Conservation (phyloP, 1,139 yeast species). For the Zygoascus sp. region DNA sequence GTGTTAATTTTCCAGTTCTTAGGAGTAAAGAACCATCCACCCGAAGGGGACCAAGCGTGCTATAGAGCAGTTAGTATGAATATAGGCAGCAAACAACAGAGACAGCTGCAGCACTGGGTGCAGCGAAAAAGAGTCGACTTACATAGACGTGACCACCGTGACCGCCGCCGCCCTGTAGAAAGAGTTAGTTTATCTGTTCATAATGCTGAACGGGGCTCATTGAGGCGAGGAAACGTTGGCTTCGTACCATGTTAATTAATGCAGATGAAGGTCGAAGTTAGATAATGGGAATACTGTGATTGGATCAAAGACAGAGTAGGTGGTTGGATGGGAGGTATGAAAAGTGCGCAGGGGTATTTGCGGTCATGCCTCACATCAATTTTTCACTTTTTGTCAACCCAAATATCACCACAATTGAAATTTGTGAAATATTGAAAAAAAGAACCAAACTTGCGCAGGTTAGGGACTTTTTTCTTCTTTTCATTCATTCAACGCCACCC, state of each 20-base stretch:
- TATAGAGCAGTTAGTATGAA: conserved; percentile 14
- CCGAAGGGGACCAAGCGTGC: conserved; percentile 39
- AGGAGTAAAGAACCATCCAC: conserved; percentile 45
- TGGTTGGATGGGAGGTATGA: neutral
- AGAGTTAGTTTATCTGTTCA: no score
- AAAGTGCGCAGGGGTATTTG: conserved; percentile 4
- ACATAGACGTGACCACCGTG: conserved; percentile 14
- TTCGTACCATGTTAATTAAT: neutral
- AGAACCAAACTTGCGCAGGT: no score
- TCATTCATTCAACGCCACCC: neutral
- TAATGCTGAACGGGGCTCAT: no score
- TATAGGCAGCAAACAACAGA: no score
- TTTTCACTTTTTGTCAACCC: conserved; percentile 4
- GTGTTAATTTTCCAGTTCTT: conserved; percentile 41
- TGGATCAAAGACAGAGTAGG: neutral
- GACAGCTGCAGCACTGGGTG: no score
- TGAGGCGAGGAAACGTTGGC: neutral
- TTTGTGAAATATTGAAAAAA: neutral
- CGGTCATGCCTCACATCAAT: conserved; percentile 2
- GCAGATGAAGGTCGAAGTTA: neutral
- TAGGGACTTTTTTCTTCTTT: no score
- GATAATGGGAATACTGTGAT: conserved; percentile 3
- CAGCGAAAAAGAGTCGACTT: neutral
- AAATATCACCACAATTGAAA: neutral
- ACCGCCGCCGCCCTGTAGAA: conserved; percentile 11